Base-by-base conservation (phyloP, 75 land plant species). In the Isoetes taiwanensis region DNA sequence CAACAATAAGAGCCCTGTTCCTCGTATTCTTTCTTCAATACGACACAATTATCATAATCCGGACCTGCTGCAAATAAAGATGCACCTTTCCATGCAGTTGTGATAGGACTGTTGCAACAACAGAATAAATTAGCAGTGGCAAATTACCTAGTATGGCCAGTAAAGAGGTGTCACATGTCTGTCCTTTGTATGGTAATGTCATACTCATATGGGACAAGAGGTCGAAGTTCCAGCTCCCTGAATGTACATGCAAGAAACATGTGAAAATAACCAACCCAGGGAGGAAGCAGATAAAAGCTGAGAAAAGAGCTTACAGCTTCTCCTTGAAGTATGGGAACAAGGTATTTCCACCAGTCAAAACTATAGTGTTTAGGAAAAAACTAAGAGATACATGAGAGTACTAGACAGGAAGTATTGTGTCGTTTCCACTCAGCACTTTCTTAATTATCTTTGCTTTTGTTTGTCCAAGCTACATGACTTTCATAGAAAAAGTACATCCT, bases 41-140 rank as follows among this genome's bases (percentile, higher is more conserved):
- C 80, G 56, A 83, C 80, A 73, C 86, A 81, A 30, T 83, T 43
- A 63, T 87, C 80, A 73, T 80, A 87, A 48, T 83, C 83, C 23
- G 88, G 89, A 57, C 89, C 87, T 9, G 95, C 74, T 58, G 94
- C 97, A 53, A 91, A 57, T n/a, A 91, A 70, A 26, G 97, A 86
- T 48, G 85, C 97, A 19, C 97, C 97, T 58, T 83, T 72, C 97
- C 97, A 91, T 5, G 86, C 80, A 64, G 96, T 94, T 37, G 67
- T 29, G 39, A 87, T 78, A 2, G 97, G 94, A 61, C 97, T 90
- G 71, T 19, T 56, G 3, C 17, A 52, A n/a, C n/a, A n/a, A n/a
- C n/a, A n/a, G n/a, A n/a, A n/a, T n/a, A 12, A 14, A 57, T 27
- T 2, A 57, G 19, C 10, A 55, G 30, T 55, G 24, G 6, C 35